These are phyloP conservation scores for Arabis alpina DNA, from an alignment of 345 rosid genomes.

Conservation along the genomic window DNA sequence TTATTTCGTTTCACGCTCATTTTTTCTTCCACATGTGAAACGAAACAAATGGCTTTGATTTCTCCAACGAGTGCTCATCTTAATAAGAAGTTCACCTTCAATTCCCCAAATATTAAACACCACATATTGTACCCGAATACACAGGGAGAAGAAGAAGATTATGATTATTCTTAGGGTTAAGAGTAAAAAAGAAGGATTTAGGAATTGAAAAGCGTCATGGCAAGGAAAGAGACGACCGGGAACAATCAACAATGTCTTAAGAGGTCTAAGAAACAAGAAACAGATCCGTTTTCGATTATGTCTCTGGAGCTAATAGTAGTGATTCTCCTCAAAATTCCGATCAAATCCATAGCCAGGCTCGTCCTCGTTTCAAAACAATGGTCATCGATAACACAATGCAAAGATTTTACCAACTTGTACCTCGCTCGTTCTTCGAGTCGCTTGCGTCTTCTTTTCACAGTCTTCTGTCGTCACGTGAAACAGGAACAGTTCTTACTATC, in stretches of 20 bases:
- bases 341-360: not conserved
- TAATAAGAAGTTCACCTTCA: no score
- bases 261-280: not conserved
- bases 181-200: not conserved
- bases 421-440: not conserved
- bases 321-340: not conserved
- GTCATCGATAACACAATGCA: constrained; percentile 5
- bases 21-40: no score
- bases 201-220: not conserved
- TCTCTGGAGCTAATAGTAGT: not conserved
- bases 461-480: not conserved
- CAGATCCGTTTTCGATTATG: not conserved
- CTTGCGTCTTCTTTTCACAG: constrained; percentile 6
- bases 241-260: not conserved
- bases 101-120: no score
- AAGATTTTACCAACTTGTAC: not conserved
- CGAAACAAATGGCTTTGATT: no score
- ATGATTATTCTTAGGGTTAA: no score
- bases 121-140: no score
- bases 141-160: no score
- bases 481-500: not conserved
- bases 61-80: no score
- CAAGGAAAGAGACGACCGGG: not conserved
- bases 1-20: no score
- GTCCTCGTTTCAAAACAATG: not conserved